Base-by-base conservation (phyloP, 805 yeast genomes). In the Pichia cabralensis region DNA sequence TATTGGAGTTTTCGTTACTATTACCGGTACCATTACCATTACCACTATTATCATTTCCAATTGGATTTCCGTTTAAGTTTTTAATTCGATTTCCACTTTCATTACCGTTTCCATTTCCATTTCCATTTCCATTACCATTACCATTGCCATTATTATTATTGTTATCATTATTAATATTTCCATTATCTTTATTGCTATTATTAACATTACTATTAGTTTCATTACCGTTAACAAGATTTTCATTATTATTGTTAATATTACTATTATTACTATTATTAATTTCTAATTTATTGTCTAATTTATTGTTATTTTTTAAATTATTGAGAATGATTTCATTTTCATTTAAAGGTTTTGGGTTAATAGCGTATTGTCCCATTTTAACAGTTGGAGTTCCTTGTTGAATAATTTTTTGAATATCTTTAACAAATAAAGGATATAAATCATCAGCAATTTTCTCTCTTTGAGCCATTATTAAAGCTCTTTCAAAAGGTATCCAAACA, bases 401-500 rank as follows among this genome's bases (percentile, higher is more conserved):
- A 30, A 58, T 58, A 25, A 58, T 60, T 31, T 52, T 48, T 53
- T 76, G 76, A 45, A 76, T 76, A 52, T 76, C 82, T 48, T 80
- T 71, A 30, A 76, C 82, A 50, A 73, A 73, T 31, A 73, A 55
- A 3, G 79, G 79, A 45, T 73, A 73, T 31, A 73, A 52, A 26
- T 67, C 52, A 45, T 73, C 78, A 16, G 71, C 75, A 33, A 73
- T 76, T 24, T 74, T 74, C 52, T 76, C 83, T 35, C 78, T 61
- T 54, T 76, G 78, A 11, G 82, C 82, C 69, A 76, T 67, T 25
- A 77, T 74, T 24, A 76, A 55, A 3, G 83, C 84, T 36, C 83
- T 60, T 48, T 76, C 83, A 52, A 76, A 76, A 6, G 84, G 84
- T 34, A 76, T 76, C 84, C 84, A 76, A 25, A 76, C 84, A 30